Conservation (phyloP, 768 basidiomycete species). For the Leccinum rimulosum region DNA sequence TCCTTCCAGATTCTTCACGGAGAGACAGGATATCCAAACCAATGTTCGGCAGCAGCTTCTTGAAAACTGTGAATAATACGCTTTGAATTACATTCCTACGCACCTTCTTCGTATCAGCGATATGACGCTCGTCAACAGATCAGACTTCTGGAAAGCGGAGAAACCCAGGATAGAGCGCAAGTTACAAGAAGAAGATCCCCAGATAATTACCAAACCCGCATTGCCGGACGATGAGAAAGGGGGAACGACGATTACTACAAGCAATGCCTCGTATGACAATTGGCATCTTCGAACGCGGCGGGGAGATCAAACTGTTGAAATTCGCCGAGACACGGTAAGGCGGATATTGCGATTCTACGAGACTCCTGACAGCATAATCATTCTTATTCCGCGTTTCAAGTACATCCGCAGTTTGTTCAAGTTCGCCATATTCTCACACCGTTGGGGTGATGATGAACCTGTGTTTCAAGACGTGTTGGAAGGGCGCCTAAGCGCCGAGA, state of each 20-base stretch:
- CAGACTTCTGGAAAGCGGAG: conserved; percentile 14
- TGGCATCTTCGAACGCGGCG: not conserved
- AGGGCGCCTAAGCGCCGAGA: not conserved
- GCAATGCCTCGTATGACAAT: not conserved
- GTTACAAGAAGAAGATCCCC: not conserved
- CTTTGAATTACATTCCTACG: conserved; percentile 20
- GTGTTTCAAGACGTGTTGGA: conserved; percentile 9
- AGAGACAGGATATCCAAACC: not conserved
- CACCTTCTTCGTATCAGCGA: conserved; percentile 16
- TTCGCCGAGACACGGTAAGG: conserved; percentile 3
- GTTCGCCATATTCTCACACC: conserved; percentile 21
- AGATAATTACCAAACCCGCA: not conserved
- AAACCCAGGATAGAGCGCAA: conserved; percentile 2
- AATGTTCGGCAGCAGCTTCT: not conserved
- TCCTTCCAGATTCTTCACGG: not conserved
- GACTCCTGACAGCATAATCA: not conserved
- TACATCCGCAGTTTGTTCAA: conserved; percentile 14
- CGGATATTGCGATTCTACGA: not conserved
- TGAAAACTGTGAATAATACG: not conserved
- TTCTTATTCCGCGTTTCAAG: conserved; percentile 4
- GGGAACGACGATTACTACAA: not conserved
- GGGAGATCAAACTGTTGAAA: not conserved
- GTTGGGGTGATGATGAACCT: conserved; percentile 22
- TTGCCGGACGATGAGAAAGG: not conserved
- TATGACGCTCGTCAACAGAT: conserved; percentile 13